Evolutionary conservation across 2,329 filamentous ascomycete species (phyloP).

Genomic region (Pseudogymnoascus sp.): DNA sequence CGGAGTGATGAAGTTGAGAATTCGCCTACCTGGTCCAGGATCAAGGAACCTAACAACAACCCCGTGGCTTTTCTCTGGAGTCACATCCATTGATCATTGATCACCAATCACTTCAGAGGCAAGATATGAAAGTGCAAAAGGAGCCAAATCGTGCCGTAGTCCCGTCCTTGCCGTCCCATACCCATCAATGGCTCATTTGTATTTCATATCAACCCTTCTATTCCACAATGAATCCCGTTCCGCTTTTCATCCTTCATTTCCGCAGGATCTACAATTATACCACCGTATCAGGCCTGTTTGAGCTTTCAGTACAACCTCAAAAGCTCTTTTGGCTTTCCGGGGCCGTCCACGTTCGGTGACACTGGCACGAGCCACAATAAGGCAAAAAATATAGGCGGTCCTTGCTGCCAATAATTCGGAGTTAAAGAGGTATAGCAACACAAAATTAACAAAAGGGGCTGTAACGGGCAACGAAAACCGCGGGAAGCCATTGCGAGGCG

Average conservation of each 20-base stretch:
- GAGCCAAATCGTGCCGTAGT: background rate
- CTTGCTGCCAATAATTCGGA: slow-evolving; percentile 2
- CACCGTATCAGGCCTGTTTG: background rate
- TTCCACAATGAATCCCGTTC: background rate
- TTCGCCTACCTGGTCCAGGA: background rate
- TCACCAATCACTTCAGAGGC: background rate
- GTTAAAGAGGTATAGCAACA: background rate
- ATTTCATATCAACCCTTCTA: background rate
- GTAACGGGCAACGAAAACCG: background rate
- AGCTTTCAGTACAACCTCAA: background rate
- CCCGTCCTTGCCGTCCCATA: background rate
- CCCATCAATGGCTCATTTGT: background rate
- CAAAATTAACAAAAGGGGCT: background rate
- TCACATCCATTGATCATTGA: background rate
- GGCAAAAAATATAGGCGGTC: background rate
- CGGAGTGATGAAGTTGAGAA: background rate
- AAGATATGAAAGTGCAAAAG: background rate
- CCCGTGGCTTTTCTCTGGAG: background rate
- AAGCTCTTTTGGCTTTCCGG: slow-evolving; percentile 1
- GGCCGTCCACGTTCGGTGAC: background rate
- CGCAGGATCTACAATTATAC: background rate
- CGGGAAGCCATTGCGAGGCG: background rate
- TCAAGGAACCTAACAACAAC: background rate
- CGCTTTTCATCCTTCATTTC: background rate
- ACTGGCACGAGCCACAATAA: background rate